These are phyloP conservation scores for Corynascus novoguineensis DNA, from an alignment of 495 filamentous ascomycete species.

Conservation along the genomic window DNA sequence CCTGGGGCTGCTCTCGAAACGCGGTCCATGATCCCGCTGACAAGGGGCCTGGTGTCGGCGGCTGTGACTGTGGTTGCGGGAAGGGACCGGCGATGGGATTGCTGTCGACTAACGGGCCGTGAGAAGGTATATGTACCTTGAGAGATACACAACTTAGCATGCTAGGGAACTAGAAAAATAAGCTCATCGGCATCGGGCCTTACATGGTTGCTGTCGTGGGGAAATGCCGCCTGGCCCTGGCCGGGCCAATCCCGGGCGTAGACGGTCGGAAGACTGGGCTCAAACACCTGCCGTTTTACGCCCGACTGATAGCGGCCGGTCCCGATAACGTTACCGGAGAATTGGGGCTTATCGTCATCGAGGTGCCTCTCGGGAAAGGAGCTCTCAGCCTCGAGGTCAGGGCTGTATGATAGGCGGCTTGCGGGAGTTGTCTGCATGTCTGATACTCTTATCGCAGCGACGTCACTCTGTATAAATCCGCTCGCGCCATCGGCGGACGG, in stretches of 20 bases:
- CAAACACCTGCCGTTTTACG: constrained; percentile 1
- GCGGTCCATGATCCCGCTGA: constrained; percentile 21
- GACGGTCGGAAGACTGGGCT: not conserved
- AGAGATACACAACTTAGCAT: too few relatives aligned
- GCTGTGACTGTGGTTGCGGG: not conserved
- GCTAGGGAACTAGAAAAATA: too few relatives aligned
- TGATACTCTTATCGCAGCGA: constrained; percentile 3
- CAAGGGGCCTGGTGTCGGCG: not conserved
- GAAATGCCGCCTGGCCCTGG: not conserved
- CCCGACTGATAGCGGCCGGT: constrained; percentile 3
- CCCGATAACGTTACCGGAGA: constrained; percentile 2
- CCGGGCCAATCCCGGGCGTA: constrained; percentile 5
- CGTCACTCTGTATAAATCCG: constrained; percentile 6
- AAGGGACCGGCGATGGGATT: constrained; percentile 3
- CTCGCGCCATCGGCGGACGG: not conserved
- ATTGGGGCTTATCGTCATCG: constrained; percentile 10
- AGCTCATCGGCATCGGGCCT: too few relatives aligned
- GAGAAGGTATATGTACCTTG: constrained; percentile 8
- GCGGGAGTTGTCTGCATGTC: constrained; percentile 19
- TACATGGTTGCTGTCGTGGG: constrained; percentile 5
- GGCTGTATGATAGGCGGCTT: constrained; percentile 11
- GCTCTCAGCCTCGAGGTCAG: constrained; percentile 15
- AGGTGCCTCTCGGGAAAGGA: constrained; percentile 28
- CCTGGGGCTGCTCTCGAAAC: constrained; percentile 2
- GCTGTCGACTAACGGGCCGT: not conserved